Evolutionary conservation across 176 grass and related monocot species (phyloP).

Genomic region (Dendrocalamus sinicus): DNA sequence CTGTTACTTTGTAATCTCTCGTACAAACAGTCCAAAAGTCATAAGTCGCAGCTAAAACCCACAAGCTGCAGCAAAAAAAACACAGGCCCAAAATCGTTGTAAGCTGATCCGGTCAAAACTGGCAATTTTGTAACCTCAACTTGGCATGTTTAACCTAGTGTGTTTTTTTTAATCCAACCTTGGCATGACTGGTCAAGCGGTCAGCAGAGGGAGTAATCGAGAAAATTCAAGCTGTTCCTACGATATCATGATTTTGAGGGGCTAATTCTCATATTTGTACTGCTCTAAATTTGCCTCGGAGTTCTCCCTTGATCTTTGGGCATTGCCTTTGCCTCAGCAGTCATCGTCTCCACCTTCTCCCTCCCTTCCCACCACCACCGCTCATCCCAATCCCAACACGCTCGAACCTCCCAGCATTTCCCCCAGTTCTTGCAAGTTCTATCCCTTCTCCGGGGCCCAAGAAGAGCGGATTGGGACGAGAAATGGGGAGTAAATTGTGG

Average conservation of each 20-base stretch:
- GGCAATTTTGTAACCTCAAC: no score
- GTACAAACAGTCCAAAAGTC: no score
- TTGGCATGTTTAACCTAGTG: no score
- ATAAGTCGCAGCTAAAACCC: no score
- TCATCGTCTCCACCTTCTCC: neutral
- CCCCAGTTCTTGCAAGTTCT: no score
- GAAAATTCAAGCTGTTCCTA: neutral
- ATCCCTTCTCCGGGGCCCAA: no score
- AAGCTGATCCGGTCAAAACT: no score
- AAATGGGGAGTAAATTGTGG: slow-evolving; percentile 30
- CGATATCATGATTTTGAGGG: neutral
- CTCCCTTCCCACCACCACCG: neutral
- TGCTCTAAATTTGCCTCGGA: neutral
- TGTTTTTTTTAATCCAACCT: no score
- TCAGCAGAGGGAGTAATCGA: neutral
- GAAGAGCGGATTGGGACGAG: neutral
- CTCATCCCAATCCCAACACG: neutral
- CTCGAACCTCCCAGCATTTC: neutral
- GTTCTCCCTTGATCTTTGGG: neutral
- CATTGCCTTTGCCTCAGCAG: neutral
- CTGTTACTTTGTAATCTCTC: no score
- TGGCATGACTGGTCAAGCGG: neutral
- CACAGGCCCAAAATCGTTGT: no score
- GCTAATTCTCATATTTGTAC: neutral
- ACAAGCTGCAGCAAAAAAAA: no score